Evolutionary conservation across 345 rosid genomes (phyloP).

Genomic region (Arabidopsis arenosa): DNA sequence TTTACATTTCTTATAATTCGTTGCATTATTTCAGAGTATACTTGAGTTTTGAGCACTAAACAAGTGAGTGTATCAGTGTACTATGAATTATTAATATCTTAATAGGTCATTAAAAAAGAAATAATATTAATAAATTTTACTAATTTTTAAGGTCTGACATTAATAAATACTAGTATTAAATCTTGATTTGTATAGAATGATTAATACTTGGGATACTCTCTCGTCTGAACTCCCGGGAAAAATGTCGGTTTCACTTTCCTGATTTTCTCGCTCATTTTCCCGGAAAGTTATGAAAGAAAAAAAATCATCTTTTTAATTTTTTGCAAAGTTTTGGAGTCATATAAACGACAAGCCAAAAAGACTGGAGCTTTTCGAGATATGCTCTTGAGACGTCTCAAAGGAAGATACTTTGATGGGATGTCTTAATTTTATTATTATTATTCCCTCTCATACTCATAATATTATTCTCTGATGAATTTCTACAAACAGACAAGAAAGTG

Average conservation of each 20-base stretch:
- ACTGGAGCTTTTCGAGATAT: constrained; percentile 45
- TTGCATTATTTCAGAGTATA: constrained; percentile 4
- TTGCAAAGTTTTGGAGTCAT: constrained; percentile 35
- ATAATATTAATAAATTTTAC: neutral
- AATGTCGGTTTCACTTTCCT: constrained; percentile 43
- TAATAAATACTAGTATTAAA: neutral
- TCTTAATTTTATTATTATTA: constrained; percentile 3
- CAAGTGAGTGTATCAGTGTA: constrained; percentile 10
- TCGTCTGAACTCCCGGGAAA: constrained; percentile 38
- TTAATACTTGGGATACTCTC: constrained; percentile 10
- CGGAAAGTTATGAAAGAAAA: constrained; percentile 24
- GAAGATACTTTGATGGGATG: constrained; percentile 33
- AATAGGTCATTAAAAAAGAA: neutral
- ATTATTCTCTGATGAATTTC: constrained; percentile 29
- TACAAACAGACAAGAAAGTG: constrained; percentile 21
- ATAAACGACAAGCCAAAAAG: constrained; percentile 34
- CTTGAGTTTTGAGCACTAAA: constrained; percentile 9
- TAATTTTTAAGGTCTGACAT: neutral
- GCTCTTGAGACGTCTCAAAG: constrained; percentile 38
- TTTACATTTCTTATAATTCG: neutral
- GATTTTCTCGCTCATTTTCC: constrained; percentile 30
- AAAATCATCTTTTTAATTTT: neutral
- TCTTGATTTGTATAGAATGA: neutral
- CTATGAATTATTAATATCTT: neutral
- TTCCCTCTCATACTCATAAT: neutral